phyloP scores from a whole-genome alignment of 306 rosid species.

The Rosa multiflora region DNA sequence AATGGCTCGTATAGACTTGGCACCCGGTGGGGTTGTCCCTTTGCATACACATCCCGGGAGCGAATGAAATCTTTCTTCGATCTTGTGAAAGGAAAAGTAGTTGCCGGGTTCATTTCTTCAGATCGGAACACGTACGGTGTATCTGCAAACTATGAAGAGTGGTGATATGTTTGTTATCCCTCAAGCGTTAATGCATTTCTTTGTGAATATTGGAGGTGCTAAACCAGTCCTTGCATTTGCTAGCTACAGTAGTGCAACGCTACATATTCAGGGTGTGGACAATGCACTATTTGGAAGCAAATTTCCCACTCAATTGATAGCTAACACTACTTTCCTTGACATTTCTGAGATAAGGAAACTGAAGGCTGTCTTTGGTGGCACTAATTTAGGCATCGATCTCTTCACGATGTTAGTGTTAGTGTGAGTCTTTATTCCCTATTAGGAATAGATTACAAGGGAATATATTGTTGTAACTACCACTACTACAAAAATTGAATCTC shows the following conservation, averaged over 20 bases:
- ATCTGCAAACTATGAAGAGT: slow-evolving; percentile 38
- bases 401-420: too few relatives aligned
- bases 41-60: slow-evolving; percentile 64
- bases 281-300: slow-evolving; percentile 55
- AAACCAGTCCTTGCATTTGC: slow-evolving; percentile 15
- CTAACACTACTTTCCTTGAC: slow-evolving; percentile 49
- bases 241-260: slow-evolving; percentile 54
- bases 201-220: slow-evolving; percentile 36
- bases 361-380: slow-evolving; percentile 73
- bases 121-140: slow-evolving; percentile 33
- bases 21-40: slow-evolving; percentile 47
- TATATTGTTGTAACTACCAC: too few relatives aligned
- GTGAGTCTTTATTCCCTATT: too few relatives aligned
- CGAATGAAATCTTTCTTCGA: slow-evolving; percentile 41
- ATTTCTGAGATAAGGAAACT: slow-evolving; percentile 51
- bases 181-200: slow-evolving; percentile 59
- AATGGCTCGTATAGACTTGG: slow-evolving; percentile 54
- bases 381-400: slow-evolving; percentile 28
- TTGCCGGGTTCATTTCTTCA: slow-evolving; percentile 53
- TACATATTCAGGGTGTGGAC: slow-evolving; percentile 58
- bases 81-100: slow-evolving; percentile 37
- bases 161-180: slow-evolving; percentile 70
- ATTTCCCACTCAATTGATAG: slow-evolving; percentile 48
- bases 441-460: too few relatives aligned
- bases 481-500: too few relatives aligned